phyloP scores from a whole-genome alignment of 805 yeast genomes.

The Barnettozyma sucrosica region DNA sequence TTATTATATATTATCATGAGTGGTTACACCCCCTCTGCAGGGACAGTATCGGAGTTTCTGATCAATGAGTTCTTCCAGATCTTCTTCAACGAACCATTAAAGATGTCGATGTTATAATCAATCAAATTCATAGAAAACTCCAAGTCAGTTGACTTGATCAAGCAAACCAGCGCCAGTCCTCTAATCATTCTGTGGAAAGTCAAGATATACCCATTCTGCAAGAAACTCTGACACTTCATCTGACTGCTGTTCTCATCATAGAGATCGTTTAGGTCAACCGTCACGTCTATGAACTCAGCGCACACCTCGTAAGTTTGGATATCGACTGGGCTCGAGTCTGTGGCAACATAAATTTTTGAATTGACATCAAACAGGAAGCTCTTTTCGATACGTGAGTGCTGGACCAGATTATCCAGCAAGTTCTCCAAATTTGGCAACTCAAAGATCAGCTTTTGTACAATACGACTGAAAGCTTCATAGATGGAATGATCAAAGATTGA shows the following conservation, averaged over 20 bases:
- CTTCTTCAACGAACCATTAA: slow-evolving; percentile 69
- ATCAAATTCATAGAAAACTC: slow-evolving; percentile 57
- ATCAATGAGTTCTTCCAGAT: slow-evolving; percentile 40
- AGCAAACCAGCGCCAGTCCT: slow-evolving; percentile 85
- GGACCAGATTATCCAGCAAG: slow-evolving; percentile 80
- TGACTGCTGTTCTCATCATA: slow-evolving; percentile 39
- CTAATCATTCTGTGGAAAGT: slow-evolving; percentile 89
- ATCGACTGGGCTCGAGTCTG: slow-evolving; percentile 94
- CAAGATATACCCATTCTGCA: slow-evolving; percentile 79
- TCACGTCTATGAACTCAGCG: slow-evolving; percentile 93
- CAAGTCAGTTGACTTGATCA: slow-evolving; percentile 49
- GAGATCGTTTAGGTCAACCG: slow-evolving; percentile 78
- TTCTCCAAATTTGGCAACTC: slow-evolving; percentile 86
- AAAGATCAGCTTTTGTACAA: slow-evolving; percentile 84
- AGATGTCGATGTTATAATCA: slow-evolving; percentile 82
- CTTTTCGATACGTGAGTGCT: slow-evolving; percentile 86
- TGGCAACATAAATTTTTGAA: slow-evolving; percentile 90
- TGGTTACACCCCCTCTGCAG: background rate
- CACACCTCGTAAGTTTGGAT: slow-evolving; percentile 94
- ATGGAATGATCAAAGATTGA: slow-evolving; percentile 94
- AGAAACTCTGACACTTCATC: slow-evolving; percentile 62
- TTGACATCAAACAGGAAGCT: slow-evolving; percentile 88
- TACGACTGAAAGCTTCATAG: slow-evolving; percentile 90
- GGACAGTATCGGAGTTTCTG: slow-evolving; percentile 28
- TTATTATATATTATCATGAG: background rate